Percentiles rank a stretch among this genome's conserved stretches.
These are phyloP conservation scores for Streptanthus diversifolius DNA, from an alignment of 345 rosid species.

Conservation along the genomic window DNA sequence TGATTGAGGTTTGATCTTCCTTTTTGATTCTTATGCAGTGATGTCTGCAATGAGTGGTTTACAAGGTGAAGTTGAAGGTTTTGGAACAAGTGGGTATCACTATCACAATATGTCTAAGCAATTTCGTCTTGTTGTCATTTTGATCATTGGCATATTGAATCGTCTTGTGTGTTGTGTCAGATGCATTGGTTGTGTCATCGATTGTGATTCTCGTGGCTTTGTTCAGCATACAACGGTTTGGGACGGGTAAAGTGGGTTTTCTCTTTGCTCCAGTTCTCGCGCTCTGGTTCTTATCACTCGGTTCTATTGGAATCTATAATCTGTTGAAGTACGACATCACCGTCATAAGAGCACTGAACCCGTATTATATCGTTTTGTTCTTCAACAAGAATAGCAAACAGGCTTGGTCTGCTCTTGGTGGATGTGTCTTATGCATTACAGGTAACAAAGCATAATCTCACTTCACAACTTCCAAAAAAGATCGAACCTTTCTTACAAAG, in stretches of 20 bases:
- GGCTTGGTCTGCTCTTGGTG: constrained; percentile 96
- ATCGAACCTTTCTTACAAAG: neutral
- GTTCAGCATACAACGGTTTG: constrained; percentile 89
- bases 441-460: constrained; percentile 38
- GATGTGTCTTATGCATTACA: constrained; percentile 92
- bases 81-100: constrained; percentile 66
- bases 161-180: constrained; percentile 41
- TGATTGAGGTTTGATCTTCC: neutral
- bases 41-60: constrained; percentile 99
- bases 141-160: neutral
- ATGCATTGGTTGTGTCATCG: constrained; percentile 66
- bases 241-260: constrained; percentile 87
- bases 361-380: constrained; percentile 68
- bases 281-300: constrained; percentile 87
- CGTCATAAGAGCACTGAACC: constrained; percentile 82
- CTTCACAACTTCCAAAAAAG: neutral
- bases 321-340: constrained; percentile 55
- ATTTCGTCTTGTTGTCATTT: neutral
- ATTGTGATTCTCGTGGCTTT: constrained; percentile 59
- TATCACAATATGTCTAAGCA: neutral
- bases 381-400: constrained; percentile 67
- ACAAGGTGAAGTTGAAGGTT: constrained; percentile 65
- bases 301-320: constrained; percentile 79
- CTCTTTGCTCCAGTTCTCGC: constrained; percentile 84
- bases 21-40: constrained; percentile 48